These are phyloP conservation scores for Coleophoma crateriformis DNA, from an alignment of 2,329 filamentous ascomycete species.

Conservation along the genomic window DNA sequence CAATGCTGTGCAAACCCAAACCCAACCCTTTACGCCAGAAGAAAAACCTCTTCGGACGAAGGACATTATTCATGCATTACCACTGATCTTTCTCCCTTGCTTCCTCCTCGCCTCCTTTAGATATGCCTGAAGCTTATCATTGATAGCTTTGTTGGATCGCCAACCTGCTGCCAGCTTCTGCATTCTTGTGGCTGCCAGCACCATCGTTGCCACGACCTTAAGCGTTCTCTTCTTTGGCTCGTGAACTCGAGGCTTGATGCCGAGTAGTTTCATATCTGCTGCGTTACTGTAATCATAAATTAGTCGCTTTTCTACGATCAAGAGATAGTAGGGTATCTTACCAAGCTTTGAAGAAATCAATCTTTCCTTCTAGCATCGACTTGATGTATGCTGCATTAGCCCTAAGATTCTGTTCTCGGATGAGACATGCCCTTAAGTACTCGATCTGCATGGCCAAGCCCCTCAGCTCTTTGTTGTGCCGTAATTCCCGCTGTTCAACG, in stretches of 20 bases:
- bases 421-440: conserved; percentile 78
- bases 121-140: conserved; percentile 21
- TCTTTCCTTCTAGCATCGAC: conserved; percentile 71
- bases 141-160: conserved; percentile 42
- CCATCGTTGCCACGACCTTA: conserved; percentile 32
- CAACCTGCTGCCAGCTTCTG: conserved; percentile 40
- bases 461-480: conserved; percentile 69
- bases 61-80: not conserved
- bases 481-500: conserved; percentile 43
- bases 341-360: conserved; percentile 85
- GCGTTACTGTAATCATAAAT: conserved; percentile 64
- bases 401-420: conserved; percentile 75
- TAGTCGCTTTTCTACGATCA: conserved; percentile 10
- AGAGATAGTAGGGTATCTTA: conserved; percentile 44
- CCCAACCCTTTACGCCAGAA: no score
- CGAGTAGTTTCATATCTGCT: conserved; percentile 81
- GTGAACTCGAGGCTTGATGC: conserved; percentile 39
- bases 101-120: conserved; percentile 18
- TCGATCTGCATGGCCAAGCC: conserved; percentile 86
- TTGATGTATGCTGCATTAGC: conserved; percentile 82
- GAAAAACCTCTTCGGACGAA: not conserved
- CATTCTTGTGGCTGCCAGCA: conserved; percentile 47
- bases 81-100: conserved; percentile 2
- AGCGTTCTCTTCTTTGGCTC: conserved; percentile 9
- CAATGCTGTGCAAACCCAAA: no score